Conservation (phyloP, 306 rosid species). For the Quercus glauca region DNA sequence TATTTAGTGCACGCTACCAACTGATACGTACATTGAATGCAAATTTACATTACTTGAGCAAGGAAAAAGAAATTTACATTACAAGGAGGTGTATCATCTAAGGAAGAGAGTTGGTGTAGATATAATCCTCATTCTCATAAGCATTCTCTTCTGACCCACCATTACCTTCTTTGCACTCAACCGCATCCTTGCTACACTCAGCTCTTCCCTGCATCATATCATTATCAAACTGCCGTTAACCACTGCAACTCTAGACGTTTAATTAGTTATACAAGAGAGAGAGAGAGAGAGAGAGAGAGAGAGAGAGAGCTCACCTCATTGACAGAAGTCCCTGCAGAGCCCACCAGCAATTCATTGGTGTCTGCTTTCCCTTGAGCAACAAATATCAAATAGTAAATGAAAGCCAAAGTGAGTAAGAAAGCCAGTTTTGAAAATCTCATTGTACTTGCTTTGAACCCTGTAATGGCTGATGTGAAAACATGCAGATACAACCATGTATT, state of each 20-base stretch:
- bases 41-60: background rate
- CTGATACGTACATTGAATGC: background rate
- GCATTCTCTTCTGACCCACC: slow-evolving; percentile 31
- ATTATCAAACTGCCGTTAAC: background rate
- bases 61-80: background rate
- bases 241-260: background rate
- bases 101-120: slow-evolving; percentile 65
- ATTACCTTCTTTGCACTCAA: slow-evolving; percentile 38
- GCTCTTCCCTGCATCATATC: slow-evolving; percentile 35
- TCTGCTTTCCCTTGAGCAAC: slow-evolving; percentile 34
- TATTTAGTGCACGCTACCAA: background rate
- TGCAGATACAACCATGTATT: slow-evolving; percentile 4
- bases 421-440: slow-evolving; percentile 43
- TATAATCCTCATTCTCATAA: slow-evolving; percentile 59
- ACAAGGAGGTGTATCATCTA: slow-evolving; percentile 4
- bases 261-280: background rate
- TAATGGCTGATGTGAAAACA: slow-evolving; percentile 14
- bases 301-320: slow-evolving; percentile 29
- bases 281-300: slow-evolving; percentile 6
- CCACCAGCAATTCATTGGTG: slow-evolving; percentile 23
- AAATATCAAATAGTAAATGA: slow-evolving; percentile 30
- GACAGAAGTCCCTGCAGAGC: slow-evolving; percentile 26
- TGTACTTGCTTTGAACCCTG: slow-evolving; percentile 14
- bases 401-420: slow-evolving; percentile 34
- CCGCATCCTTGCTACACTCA: slow-evolving; percentile 29